Conservation (phyloP, 164 flowering plant species). For the Magnolia changhungtana region DNA sequence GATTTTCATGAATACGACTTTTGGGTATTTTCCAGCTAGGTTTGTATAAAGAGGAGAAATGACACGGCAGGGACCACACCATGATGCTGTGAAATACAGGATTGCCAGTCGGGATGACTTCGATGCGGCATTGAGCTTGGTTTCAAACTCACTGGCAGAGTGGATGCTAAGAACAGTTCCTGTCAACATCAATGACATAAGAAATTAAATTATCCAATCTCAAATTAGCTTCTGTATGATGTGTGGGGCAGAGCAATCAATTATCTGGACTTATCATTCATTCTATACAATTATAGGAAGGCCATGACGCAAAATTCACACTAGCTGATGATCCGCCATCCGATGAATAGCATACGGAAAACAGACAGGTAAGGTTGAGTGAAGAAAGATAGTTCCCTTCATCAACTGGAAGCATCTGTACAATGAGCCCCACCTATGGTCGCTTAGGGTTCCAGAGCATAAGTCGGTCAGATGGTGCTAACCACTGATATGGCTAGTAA, state of each 20-base stretch:
- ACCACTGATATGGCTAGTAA: not conserved
- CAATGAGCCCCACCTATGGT: no score
- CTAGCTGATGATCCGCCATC: no score
- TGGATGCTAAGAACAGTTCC: constrained; percentile 60
- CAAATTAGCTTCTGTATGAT: not conserved
- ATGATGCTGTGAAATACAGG: constrained; percentile 76
- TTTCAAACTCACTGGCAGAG: constrained; percentile 46
- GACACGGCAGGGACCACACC: constrained; percentile 83
- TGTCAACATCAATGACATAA: constrained; percentile 20
- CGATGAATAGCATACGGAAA: no score
- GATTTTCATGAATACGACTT: constrained; percentile 59
- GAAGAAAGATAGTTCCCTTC: no score
- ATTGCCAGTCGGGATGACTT: constrained; percentile 45
- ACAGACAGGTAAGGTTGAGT: no score
- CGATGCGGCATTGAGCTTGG: constrained; percentile 51
- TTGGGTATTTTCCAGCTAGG: constrained; percentile 51
- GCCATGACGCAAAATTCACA: no score
- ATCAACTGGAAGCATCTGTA: no score
- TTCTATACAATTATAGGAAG: no score
- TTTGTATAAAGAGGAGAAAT: constrained; percentile 53
- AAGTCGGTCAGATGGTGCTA: not conserved
- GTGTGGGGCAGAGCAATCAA: not conserved
- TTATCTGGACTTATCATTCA: not conserved
- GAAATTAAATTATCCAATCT: not conserved
- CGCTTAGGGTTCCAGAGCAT: no score